phyloP scores from a whole-genome alignment of 208 protist species.

The Borovskyia barvae region DNA sequence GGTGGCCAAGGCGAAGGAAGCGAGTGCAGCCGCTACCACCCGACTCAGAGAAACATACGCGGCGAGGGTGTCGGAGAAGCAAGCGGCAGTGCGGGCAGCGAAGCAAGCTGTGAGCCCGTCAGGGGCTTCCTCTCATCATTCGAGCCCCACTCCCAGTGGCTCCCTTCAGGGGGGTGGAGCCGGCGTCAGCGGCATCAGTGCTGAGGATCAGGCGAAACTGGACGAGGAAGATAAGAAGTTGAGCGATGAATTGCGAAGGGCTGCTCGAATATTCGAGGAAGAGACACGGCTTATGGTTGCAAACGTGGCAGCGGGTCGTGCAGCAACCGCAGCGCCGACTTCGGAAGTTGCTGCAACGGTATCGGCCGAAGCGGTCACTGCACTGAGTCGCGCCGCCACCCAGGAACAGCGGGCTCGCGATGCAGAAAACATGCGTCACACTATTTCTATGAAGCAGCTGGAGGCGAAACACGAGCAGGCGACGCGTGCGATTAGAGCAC shows the following conservation, averaged over 20 bases:
- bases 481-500: conserved; percentile 34
- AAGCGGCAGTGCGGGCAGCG: conserved; percentile 1
- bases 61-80: conserved; percentile 7
- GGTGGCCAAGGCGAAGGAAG: conserved; percentile 9
- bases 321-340: conserved; percentile 9
- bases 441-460: conserved; percentile 37
- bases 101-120: neutral
- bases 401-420: conserved; percentile 34
- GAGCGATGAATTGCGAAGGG: conserved; percentile 17
- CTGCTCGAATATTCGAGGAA: conserved; percentile 26
- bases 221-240: conserved; percentile 35
- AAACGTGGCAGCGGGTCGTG: conserved; percentile 11
- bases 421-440: conserved; percentile 31
- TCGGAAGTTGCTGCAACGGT: conserved; percentile 5
- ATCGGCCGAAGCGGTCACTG: conserved; percentile 18
- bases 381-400: conserved; percentile 17
- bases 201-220: conserved; percentile 22
- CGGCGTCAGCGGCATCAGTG: conserved; percentile 10
- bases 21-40: conserved; percentile 2
- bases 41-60: conserved; percentile 16
- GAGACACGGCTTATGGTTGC: conserved; percentile 38
- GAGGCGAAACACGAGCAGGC: conserved; percentile 50
- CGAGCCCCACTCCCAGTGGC: conserved; percentile 3
- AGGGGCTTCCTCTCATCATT: neutral
- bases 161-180: neutral